Evolutionary conservation across 2,329 filamentous ascomycete species (phyloP).

Genomic region (Aureobasidium sp.): DNA sequence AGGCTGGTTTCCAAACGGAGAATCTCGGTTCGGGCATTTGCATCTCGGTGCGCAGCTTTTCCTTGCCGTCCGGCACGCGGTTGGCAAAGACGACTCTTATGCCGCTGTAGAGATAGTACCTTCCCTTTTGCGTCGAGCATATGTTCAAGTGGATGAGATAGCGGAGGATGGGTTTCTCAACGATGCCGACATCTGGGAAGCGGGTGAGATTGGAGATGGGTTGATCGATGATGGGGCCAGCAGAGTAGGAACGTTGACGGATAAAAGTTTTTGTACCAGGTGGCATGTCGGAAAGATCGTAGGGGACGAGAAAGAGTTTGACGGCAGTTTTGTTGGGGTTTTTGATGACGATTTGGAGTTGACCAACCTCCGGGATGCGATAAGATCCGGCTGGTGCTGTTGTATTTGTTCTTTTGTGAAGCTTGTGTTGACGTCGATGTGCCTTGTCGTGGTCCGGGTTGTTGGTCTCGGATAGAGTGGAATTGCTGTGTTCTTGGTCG

Average conservation of each 20-base stretch:
- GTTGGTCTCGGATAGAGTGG: neutral
- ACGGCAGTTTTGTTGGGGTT: slow-evolving; percentile 98
- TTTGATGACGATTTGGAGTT: slow-evolving; percentile 94
- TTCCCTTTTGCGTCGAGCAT: slow-evolving; percentile 72
- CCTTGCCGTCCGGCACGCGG: slow-evolving; percentile 88
- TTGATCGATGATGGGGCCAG: slow-evolving; percentile 73
- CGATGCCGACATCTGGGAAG: slow-evolving; percentile 39
- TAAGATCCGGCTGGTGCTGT: slow-evolving; percentile 69
- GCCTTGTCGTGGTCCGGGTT: neutral
- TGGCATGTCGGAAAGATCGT: slow-evolving; percentile 87
- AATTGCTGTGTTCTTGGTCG: neutral
- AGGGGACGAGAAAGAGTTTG: slow-evolving; percentile 89
- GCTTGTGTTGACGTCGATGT: neutral
- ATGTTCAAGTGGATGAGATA: slow-evolving; percentile 93
- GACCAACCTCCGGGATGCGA: slow-evolving; percentile 85
- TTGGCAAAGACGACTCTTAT: slow-evolving; percentile 96
- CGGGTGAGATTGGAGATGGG: slow-evolving; percentile 41
- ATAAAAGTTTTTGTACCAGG: slow-evolving; percentile 93
- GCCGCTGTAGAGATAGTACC: slow-evolving; percentile 84
- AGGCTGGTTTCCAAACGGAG: slow-evolving; percentile 65
- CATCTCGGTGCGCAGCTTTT: slow-evolving; percentile 82
- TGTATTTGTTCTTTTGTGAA: slow-evolving; percentile 32
- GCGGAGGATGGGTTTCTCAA: slow-evolving; percentile 65
- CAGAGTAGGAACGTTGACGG: slow-evolving; percentile 85
- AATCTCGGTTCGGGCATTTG: slow-evolving; percentile 83